Evolutionary conservation across 805 yeast species (phyloP), one percentile per base, ranked within the genome.

Genomic region (Sungouiella thailandica): DNA sequence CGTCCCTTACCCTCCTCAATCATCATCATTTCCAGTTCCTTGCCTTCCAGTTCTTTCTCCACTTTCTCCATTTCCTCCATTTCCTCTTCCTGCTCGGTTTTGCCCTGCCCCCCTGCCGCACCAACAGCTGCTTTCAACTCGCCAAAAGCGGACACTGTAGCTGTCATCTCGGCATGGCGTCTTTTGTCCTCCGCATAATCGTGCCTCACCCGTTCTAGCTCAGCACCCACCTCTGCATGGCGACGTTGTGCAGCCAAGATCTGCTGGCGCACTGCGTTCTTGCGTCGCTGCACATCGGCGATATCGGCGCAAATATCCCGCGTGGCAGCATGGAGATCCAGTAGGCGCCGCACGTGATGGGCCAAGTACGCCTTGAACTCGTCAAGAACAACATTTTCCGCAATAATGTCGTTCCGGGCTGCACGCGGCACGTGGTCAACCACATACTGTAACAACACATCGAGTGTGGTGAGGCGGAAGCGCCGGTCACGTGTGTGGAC

Each of bases 281-380:
- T 66, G 35, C 46, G 34, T 35, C 51, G 52, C 38, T 64, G 68
- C 2, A 56, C 47, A 14, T 46, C 46, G 5, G 31, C 25, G 6
- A 66, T 57, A n/a, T 54, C 55, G 19, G 41, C 43, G 2, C 55
- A 43, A 9, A 66, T 46, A 29, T 58, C 65, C 12, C 51, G 42
- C 11, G 65, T 57, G 28, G 53, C 56, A 7, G 65, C 54, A 41
- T 64, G 66, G 10, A 53, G 46, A 39, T 62, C 71, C 40, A 41
- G 37, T 28, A 66, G 39, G 32, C 58, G 50, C 23, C 45, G 51
- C 12, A 66, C 38, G 32, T 60, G 57, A 32, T 49, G 47, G 11
- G 50, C 17, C 9, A 60, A 25, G 35, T 59, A 60, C 2, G 51
- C 43, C 34, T 57, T 58, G 46, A 58, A 64, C 27, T 60, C 62